Conservation (phyloP, 495 filamentous ascomycete genomes). For the Neurospora sp. region DNA sequence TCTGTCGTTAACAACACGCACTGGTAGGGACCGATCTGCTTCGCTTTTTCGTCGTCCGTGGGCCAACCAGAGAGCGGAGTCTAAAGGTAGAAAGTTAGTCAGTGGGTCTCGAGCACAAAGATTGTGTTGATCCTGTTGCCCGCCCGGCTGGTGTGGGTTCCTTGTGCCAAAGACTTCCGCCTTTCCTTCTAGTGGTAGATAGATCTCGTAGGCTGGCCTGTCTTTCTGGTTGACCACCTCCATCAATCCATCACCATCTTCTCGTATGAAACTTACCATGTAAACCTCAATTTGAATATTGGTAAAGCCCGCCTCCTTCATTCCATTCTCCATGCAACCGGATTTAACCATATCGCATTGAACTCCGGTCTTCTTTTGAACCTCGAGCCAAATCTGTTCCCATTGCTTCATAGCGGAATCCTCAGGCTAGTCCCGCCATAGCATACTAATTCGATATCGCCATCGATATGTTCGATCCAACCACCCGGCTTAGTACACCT, state of each 20-base stretch:
- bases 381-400: neutral
- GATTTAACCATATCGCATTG: conserved; percentile 8
- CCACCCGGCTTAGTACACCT: conserved; percentile 26
- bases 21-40: conserved; percentile 8
- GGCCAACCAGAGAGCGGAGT: conserved; percentile 32
- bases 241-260: neutral
- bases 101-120: accelerated
- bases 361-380: neutral
- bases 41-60: conserved; percentile 5
- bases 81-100: neutral
- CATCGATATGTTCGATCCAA: conserved; percentile 16
- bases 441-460: neutral
- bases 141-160: neutral
- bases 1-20: conserved; percentile 18
- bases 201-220: neutral
- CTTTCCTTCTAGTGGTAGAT: neutral
- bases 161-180: conserved; percentile 5
- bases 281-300: conserved; percentile 30
- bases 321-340: conserved; percentile 43
- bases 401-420: neutral
- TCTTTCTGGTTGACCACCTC: neutral
- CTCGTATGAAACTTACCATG: neutral
- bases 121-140: neutral
- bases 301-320: conserved; percentile 47
- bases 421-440: neutral